Conservation (phyloP, 2,329 filamentous ascomycete species). For the Penicillium polonicum region DNA sequence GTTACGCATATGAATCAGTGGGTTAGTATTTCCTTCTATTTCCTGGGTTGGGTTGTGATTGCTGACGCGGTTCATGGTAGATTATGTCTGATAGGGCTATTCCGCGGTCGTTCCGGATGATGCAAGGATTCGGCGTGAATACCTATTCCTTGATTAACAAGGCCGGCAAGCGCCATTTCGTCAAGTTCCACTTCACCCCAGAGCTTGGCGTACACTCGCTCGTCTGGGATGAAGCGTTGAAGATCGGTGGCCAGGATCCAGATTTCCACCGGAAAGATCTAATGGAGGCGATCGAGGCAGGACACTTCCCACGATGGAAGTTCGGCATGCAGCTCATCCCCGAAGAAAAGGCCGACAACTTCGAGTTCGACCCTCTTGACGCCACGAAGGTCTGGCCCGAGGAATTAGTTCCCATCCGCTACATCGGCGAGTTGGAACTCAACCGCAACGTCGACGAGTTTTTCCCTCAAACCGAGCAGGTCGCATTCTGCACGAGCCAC, state of each 20-base stretch:
- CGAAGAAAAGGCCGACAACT: conserved; percentile 69
- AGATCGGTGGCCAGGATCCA: conserved; percentile 71
- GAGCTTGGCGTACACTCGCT: conserved; percentile 37
- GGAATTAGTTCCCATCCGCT: conserved; percentile 69
- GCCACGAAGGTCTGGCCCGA: conserved; percentile 86
- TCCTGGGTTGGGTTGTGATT: background rate
- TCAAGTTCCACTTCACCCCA: conserved; percentile 38
- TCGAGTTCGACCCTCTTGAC: conserved; percentile 83
- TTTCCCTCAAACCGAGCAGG: conserved; percentile 79
- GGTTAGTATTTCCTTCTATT: conserved; percentile 22
- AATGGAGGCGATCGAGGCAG: conserved; percentile 69
- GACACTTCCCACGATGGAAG: conserved; percentile 72
- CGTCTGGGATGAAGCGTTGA: conserved; percentile 67
- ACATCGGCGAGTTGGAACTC: conserved; percentile 76
- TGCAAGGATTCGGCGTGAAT: conserved; percentile 41
- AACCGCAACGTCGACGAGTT: conserved; percentile 79
- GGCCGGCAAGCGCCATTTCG: conserved; percentile 35
- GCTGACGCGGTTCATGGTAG: conserved; percentile 14
- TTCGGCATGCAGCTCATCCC: conserved; percentile 78
- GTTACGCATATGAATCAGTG: conserved; percentile 37
- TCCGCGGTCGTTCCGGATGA: conserved; percentile 38
- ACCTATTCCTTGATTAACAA: conserved; percentile 36
- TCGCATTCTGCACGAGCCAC: conserved; percentile 78
- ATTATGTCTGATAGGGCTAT: conserved; percentile 40
- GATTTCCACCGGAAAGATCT: conserved; percentile 82